Evolutionary conservation across 1,284 basidiomycete species (phyloP).

Genomic region (Sutorius eximius): DNA sequence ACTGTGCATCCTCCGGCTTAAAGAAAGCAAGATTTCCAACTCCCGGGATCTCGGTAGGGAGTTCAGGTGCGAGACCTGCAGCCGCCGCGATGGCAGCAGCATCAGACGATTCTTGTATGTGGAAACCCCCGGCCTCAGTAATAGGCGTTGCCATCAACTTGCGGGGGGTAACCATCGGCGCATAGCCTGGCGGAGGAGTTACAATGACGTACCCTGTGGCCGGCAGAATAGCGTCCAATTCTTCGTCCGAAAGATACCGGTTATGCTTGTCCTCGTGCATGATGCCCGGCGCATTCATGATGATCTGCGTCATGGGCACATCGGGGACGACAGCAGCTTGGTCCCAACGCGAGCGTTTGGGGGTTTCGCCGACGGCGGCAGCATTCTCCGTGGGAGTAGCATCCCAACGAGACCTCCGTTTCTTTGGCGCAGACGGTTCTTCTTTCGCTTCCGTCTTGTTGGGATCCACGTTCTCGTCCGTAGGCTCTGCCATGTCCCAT

Average conservation of each 20-base stretch:
- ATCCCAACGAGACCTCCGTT: constrained; percentile 93
- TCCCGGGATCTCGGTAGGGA: constrained; percentile 98
- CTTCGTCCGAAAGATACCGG: constrained; percentile 92
- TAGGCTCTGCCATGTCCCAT: constrained; percentile 78
- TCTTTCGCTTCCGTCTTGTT: constrained; percentile 59
- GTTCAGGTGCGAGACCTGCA: constrained; percentile 87
- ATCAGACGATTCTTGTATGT: constrained; percentile 93
- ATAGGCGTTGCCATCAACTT: constrained; percentile 76
- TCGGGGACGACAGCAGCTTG: constrained; percentile 72
- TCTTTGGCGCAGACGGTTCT: constrained; percentile 77
- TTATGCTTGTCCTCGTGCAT: constrained; percentile 93
- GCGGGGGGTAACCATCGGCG: constrained; percentile 76
- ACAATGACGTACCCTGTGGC: constrained; percentile 88
- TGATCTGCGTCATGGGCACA: constrained; percentile 68
- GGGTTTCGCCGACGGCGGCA: constrained; percentile 53
- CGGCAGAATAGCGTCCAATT: constrained; percentile 90
- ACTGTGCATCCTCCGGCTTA: constrained; percentile 97
- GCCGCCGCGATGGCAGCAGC: constrained; percentile 85
- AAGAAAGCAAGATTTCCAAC: constrained; percentile 97
- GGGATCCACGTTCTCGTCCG: constrained; percentile 61
- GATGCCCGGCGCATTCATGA: constrained; percentile 82
- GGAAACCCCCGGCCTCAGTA: constrained; percentile 83
- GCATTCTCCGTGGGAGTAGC: constrained; percentile 75
- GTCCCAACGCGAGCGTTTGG: constrained; percentile 94
- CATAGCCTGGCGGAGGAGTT: constrained; percentile 92